These are phyloP conservation scores for Solanum pimpinellifolium DNA, from an alignment of 257 asterid genomes.

Conservation along the genomic window DNA sequence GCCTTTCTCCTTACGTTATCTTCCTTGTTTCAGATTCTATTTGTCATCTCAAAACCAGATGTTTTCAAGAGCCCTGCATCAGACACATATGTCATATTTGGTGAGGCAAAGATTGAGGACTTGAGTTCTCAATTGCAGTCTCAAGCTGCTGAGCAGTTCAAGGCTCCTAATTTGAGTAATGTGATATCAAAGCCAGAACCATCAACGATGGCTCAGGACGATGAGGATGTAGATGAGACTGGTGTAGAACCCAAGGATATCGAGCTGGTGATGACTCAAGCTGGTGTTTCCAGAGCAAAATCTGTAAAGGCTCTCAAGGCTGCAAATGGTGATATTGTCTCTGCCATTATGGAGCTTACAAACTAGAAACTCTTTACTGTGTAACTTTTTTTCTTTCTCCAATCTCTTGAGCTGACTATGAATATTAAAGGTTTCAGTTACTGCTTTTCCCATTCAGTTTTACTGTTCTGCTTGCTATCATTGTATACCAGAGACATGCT, in stretches of 20 bases:
- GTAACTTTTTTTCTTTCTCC: background rate
- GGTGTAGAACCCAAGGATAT: constrained; percentile 60
- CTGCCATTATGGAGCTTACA: constrained; percentile 71
- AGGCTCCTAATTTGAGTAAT: constrained; percentile 34
- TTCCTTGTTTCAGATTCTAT: constrained; percentile 22
- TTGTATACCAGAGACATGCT: background rate
- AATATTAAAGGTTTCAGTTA: background rate
- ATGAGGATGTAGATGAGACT: constrained; percentile 56
- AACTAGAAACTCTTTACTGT: constrained; percentile 15
- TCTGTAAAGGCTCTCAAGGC: constrained; percentile 62
- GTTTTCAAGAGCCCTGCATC: constrained; percentile 63
- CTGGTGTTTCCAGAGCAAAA: constrained; percentile 51
- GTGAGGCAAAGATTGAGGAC: constrained; percentile 56
- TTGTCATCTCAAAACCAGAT: constrained; percentile 53
- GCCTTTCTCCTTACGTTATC: constrained; percentile 9
- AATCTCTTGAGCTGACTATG: background rate
- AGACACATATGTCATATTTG: constrained; percentile 51
- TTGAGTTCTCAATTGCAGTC: constrained; percentile 53
- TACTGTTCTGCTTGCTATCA: background rate
- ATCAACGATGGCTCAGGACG: constrained; percentile 33
- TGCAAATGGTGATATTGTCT: constrained; percentile 60
- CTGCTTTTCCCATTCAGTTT: background rate
- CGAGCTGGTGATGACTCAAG: constrained; percentile 62
- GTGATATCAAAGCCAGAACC: constrained; percentile 45
- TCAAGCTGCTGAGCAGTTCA: constrained; percentile 57